Conservation (phyloP, 2,329 filamentous ascomycete genomes). For the Fusarium sp. region DNA sequence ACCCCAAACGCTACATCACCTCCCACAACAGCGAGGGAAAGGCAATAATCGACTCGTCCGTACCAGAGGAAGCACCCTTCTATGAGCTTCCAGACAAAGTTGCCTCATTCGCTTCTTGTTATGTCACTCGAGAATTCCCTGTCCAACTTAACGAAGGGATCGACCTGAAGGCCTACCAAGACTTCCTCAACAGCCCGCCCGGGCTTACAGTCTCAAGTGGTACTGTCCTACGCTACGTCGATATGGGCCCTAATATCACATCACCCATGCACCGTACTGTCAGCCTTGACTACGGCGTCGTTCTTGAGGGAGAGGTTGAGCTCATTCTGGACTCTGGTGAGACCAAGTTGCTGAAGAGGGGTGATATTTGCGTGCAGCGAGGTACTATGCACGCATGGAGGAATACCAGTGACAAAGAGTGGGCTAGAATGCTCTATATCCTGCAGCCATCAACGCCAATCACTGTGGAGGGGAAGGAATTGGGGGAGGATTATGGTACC, state of each 20-base stretch:
- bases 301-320: constrained; percentile 65
- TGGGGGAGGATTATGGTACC: constrained; percentile 49
- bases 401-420: constrained; percentile 56
- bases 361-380: constrained; percentile 66
- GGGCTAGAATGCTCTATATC: constrained; percentile 57
- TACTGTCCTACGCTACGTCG: constrained; percentile 59
- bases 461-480: constrained; percentile 13
- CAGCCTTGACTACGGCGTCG: constrained; percentile 65
- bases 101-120: constrained; percentile 40
- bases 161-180: constrained; percentile 39
- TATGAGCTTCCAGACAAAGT: constrained; percentile 27
- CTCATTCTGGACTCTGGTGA: constrained; percentile 63
- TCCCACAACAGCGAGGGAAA: constrained; percentile 42
- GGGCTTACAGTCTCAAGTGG: constrained; percentile 48
- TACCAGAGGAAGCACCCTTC: constrained; percentile 26
- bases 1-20: constrained; percentile 38
- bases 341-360: constrained; percentile 55
- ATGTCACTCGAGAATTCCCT: constrained; percentile 42
- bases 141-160: constrained; percentile 23
- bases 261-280: constrained; percentile 58
- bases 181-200: constrained; percentile 30
- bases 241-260: constrained; percentile 52
- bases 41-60: constrained; percentile 33
- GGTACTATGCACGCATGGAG: constrained; percentile 67
- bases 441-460: constrained; percentile 40